phyloP scores from a whole-genome alignment of 257 asterid species.

The Solanum tarijense region DNA sequence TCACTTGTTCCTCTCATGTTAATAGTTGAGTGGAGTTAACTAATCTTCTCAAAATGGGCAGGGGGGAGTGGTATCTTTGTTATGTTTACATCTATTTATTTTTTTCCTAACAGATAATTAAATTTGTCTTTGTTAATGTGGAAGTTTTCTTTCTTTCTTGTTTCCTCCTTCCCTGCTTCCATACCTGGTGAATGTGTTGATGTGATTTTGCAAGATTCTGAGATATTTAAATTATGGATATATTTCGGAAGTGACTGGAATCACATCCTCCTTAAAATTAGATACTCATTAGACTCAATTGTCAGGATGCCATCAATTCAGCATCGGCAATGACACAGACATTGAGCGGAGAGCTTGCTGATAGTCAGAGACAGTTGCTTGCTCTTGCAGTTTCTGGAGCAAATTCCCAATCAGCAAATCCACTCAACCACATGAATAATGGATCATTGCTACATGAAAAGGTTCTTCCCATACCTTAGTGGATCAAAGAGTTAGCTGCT shows the following conservation, averaged over 20 bases:
- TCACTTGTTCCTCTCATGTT: not conserved
- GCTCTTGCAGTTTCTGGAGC: slow-evolving; percentile 54
- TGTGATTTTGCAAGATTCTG: not conserved
- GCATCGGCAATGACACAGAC: slow-evolving; percentile 82
- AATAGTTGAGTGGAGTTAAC: not conserved
- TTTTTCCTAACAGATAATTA: not conserved
- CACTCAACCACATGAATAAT: slow-evolving; percentile 67
- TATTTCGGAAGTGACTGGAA: not conserved
- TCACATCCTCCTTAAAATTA: not conserved
- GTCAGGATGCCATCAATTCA: slow-evolving; percentile 79
- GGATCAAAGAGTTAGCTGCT: not conserved
- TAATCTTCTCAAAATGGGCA: not conserved
- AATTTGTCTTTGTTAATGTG: not conserved
- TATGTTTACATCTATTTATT: not conserved
- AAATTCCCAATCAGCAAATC: slow-evolving; percentile 50
- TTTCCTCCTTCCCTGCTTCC: not conserved
- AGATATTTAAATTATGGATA: not conserved
- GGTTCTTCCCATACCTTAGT: slow-evolving; percentile 30
- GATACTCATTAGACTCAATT: not conserved
- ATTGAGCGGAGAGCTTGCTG: slow-evolving; percentile 70
- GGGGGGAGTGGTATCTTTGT: not conserved
- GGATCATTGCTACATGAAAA: slow-evolving; percentile 88
- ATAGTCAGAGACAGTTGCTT: slow-evolving; percentile 77
- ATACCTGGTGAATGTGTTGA: not conserved
- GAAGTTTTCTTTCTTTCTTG: not conserved